Conservation (phyloP, 2,329 filamentous ascomycete genomes). For the Aspergillus sp. region DNA sequence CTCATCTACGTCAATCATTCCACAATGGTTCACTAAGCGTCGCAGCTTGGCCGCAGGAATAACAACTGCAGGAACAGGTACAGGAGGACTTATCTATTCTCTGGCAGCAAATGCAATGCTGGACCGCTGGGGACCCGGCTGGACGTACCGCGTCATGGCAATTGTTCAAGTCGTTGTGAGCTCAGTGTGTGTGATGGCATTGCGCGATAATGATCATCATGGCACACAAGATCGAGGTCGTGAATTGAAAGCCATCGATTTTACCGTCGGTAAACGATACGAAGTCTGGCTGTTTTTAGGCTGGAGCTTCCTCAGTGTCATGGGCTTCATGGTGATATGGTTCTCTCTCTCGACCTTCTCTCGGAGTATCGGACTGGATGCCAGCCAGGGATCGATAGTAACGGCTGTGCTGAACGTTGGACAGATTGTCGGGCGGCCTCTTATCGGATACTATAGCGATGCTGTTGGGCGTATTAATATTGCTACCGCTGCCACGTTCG, state of each 20-base stretch:
- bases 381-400: too few relatives aligned
- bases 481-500: neutral
- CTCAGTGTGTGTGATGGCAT: neutral
- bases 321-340: too few relatives aligned
- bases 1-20: neutral
- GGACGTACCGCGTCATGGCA: neutral
- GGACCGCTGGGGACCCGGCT: neutral
- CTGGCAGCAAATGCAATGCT: neutral
- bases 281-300: neutral
- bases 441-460: too few relatives aligned
- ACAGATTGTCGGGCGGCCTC: too few relatives aligned
- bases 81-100: neutral
- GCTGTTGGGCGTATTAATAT: neutral
- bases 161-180: neutral
- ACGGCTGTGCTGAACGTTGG: too few relatives aligned
- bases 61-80: neutral
- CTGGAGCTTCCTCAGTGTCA: neutral
- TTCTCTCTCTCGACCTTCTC: too few relatives aligned
- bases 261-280: neutral
- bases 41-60: neutral
- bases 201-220: neutral
- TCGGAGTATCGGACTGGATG: too few relatives aligned
- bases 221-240: neutral
- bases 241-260: neutral
- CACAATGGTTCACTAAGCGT: neutral